phyloP scores from a whole-genome alignment of 768 basidiomycete species.

The Candolleomyces eurysporus region DNA sequence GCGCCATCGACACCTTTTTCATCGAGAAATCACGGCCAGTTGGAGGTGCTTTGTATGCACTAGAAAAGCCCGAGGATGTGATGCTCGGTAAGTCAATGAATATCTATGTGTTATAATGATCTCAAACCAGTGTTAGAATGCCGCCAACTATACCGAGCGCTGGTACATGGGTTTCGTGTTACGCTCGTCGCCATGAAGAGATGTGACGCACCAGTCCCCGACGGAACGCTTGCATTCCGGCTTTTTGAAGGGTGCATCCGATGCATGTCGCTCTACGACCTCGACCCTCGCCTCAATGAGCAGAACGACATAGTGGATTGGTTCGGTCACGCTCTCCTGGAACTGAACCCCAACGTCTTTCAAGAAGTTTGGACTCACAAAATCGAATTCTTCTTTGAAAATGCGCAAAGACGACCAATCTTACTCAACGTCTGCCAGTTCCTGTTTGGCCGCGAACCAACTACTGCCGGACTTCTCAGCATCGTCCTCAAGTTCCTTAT shows the following conservation, averaged over 20 bases:
- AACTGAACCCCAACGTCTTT: slow-evolving; percentile 89
- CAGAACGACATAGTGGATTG: slow-evolving; percentile 81
- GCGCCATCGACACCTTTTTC: slow-evolving; percentile 51
- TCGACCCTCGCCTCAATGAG: slow-evolving; percentile 59
- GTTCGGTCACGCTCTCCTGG: slow-evolving; percentile 72
- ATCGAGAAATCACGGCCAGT: slow-evolving; percentile 89
- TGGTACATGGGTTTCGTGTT: slow-evolving; percentile 85
- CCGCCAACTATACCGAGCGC: slow-evolving; percentile 80
- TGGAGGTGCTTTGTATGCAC: slow-evolving; percentile 69
- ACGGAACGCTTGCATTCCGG: slow-evolving; percentile 83
- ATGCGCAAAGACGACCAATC: slow-evolving; percentile 69
- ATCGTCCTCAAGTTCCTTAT: slow-evolving; percentile 88
- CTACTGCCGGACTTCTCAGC: slow-evolving; percentile 78
- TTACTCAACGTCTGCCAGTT: slow-evolving; percentile 84
- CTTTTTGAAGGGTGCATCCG: slow-evolving; percentile 84
- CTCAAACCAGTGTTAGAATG: slow-evolving; percentile 55
- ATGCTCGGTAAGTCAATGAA: slow-evolving; percentile 58
- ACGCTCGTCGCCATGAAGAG: slow-evolving; percentile 76
- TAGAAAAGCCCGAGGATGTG: slow-evolving; percentile 81
- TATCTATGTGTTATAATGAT: neutral
- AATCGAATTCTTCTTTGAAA: slow-evolving; percentile 87
- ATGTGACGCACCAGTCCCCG: slow-evolving; percentile 72
- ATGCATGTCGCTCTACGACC: slow-evolving; percentile 82
- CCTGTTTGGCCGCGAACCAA: slow-evolving; percentile 75
- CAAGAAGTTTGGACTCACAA: slow-evolving; percentile 95